Evolutionary conservation across 768 basidiomycete species (phyloP).

Genomic region (Boletellus sp.): DNA sequence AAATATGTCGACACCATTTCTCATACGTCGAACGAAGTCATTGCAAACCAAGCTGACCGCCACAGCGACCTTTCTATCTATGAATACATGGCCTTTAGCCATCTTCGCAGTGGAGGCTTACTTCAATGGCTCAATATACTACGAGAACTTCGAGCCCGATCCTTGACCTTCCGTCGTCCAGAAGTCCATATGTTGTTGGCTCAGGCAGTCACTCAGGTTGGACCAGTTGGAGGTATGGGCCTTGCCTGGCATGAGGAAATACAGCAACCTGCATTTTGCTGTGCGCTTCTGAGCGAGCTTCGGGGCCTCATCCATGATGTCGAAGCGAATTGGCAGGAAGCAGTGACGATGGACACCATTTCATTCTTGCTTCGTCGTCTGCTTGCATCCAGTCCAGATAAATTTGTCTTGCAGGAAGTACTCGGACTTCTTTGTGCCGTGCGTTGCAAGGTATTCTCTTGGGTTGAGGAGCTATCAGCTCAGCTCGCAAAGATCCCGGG

Average conservation of each 20-base stretch:
- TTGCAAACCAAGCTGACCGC: conserved; percentile 41
- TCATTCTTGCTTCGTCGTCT: conserved; percentile 34
- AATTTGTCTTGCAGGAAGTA: conserved; percentile 15
- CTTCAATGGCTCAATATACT: conserved; percentile 52
- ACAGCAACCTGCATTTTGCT: conserved; percentile 28
- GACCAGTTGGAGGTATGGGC: conserved; percentile 20
- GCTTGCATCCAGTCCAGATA: conserved; percentile 20
- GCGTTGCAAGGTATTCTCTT: conserved; percentile 30
- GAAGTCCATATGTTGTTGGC: conserved; percentile 40
- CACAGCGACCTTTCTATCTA: conserved; percentile 38
- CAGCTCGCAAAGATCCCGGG: conserved; percentile 10
- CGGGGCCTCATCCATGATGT: conserved; percentile 33
- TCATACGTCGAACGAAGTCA: conserved; percentile 39
- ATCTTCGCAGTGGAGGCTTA: conserved; percentile 39
- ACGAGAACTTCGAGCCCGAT: conserved; percentile 36
- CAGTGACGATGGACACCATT: conserved; percentile 29
- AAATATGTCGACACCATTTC: conserved; percentile 32
- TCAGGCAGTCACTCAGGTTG: conserved; percentile 44
- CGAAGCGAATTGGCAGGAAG: conserved; percentile 39
- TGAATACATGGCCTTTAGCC: conserved; percentile 43
- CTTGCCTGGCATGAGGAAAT: conserved; percentile 41
- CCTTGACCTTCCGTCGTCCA: conserved; percentile 35
- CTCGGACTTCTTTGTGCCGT: conserved; percentile 27
- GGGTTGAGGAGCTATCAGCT: conserved; percentile 33
- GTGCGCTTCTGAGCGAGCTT: conserved; percentile 33